These are phyloP conservation scores for Vanilla planifolia DNA, from an alignment of 106 monocot species.

Conservation along the genomic window DNA sequence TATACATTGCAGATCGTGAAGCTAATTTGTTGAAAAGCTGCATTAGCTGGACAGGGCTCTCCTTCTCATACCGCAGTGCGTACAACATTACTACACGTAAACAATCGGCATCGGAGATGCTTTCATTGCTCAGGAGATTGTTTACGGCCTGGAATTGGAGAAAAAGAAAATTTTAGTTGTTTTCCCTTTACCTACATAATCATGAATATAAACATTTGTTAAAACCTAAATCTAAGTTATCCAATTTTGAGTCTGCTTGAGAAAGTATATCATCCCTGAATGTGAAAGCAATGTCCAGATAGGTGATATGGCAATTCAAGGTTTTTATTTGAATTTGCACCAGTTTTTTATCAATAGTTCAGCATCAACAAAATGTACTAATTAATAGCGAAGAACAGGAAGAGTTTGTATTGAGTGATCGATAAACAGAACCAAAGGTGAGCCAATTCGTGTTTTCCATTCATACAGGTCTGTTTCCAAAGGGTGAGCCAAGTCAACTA, in stretches of 20 bases:
- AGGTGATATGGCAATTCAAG: background rate
- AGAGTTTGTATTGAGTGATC: too few species aligned
- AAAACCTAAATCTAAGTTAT: too few species aligned
- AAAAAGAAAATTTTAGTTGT: too few species aligned
- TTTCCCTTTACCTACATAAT: too few species aligned
- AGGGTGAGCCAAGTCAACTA: too few species aligned
- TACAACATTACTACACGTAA: constrained; percentile 86
- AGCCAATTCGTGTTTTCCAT: too few species aligned
- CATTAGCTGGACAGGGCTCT: constrained; percentile 98
- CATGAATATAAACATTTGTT: too few species aligned
- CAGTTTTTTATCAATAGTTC: too few species aligned
- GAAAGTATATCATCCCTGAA: background rate
- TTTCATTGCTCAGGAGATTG: constrained; percentile 86
- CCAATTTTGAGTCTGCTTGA: background rate
- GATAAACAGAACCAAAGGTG: too few species aligned
- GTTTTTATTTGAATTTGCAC: background rate
- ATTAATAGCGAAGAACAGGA: too few species aligned
- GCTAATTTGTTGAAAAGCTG: constrained; percentile 95
- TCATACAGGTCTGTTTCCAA: too few species aligned
- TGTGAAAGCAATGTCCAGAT: background rate
- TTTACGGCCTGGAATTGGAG: constrained; percentile 66
- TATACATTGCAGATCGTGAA: constrained; percentile 90
- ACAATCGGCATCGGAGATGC: constrained; percentile 79
- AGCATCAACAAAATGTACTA: too few species aligned
- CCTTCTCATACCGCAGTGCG: constrained; percentile 99